Conservation (phyloP, 805 yeast genomes). For the Wickerhamiella parazyma region DNA sequence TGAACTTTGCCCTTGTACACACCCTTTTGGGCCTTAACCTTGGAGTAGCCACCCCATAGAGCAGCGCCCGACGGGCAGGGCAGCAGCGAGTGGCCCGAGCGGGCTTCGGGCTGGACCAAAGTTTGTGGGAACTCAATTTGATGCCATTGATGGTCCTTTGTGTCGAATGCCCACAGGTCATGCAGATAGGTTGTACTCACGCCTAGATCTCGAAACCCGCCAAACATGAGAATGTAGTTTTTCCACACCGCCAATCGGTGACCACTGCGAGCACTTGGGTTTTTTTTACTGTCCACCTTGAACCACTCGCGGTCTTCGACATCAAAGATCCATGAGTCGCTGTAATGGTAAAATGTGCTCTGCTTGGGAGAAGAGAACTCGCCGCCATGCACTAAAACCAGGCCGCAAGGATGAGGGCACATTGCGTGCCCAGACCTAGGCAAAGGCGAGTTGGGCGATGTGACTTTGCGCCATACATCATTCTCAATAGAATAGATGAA, state of each 20-base stretch:
- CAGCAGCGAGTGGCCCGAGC: constrained; percentile 84
- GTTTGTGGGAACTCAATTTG: constrained; percentile 77
- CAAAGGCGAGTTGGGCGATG: constrained; percentile 78
- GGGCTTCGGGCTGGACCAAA: constrained; percentile 71
- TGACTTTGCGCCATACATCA: constrained; percentile 63
- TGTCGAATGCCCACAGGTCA: constrained; percentile 88
- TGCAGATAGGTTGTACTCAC: constrained; percentile 65
- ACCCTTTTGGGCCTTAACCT: constrained; percentile 74
- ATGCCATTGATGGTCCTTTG: constrained; percentile 79
- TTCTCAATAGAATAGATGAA: constrained; percentile 60
- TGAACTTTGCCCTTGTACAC: constrained; percentile 82
- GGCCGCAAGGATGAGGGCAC: constrained; percentile 85
- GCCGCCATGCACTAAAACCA: constrained; percentile 82
- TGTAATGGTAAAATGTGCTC: constrained; percentile 86
- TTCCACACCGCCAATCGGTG: constrained; percentile 88
- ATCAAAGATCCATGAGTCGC: constrained; percentile 92
- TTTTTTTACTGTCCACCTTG: constrained; percentile 56
- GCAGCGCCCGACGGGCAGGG: constrained; percentile 70
- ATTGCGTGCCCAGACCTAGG: constrained; percentile 90
- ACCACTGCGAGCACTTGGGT: constrained; percentile 80
- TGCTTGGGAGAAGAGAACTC: constrained; percentile 96
- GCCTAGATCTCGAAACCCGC: constrained; percentile 90
- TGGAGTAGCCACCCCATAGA: constrained; percentile 86
- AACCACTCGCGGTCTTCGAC: constrained; percentile 79
- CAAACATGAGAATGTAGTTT: constrained; percentile 69